Evolutionary conservation across 441 rosid species (phyloP).

Genomic region (Jatropha multifida): DNA sequence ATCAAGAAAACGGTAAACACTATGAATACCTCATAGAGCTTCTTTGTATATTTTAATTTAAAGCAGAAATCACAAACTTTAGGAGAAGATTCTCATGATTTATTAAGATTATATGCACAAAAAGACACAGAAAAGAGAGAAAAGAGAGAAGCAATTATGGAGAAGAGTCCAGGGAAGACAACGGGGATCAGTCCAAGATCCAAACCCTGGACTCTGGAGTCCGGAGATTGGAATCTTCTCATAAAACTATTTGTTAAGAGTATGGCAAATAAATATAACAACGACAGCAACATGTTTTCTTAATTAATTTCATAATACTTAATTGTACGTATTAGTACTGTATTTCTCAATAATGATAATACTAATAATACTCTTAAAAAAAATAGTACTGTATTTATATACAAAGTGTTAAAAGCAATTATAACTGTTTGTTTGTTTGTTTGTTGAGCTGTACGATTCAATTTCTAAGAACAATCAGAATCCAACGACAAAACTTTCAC

Average conservation of each 20-base stretch:
- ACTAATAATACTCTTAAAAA: too few relatives aligned
- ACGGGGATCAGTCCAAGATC: slow-evolving; percentile 16
- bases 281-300: too few relatives aligned
- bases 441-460: too few relatives aligned
- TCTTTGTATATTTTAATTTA: neutral
- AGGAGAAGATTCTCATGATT: neutral
- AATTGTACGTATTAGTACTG: too few relatives aligned
- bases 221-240: slow-evolving; percentile 13
- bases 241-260: neutral
- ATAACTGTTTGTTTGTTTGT: too few relatives aligned
- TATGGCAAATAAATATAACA: too few relatives aligned
- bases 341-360: too few relatives aligned
- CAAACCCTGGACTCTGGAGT: neutral
- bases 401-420: too few relatives aligned
- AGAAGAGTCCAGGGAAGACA: slow-evolving; percentile 11
- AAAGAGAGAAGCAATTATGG: neutral
- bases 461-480: too few relatives aligned
- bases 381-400: too few relatives aligned
- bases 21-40: neutral
- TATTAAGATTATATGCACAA: neutral
- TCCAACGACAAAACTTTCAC: too few relatives aligned
- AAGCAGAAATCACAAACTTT: neutral
- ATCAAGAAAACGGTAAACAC: neutral
- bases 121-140: neutral
- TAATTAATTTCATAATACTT: too few relatives aligned